These are phyloP conservation scores for Arabis alpina DNA, from an alignment of 345 rosid genomes.

Conservation along the genomic window DNA sequence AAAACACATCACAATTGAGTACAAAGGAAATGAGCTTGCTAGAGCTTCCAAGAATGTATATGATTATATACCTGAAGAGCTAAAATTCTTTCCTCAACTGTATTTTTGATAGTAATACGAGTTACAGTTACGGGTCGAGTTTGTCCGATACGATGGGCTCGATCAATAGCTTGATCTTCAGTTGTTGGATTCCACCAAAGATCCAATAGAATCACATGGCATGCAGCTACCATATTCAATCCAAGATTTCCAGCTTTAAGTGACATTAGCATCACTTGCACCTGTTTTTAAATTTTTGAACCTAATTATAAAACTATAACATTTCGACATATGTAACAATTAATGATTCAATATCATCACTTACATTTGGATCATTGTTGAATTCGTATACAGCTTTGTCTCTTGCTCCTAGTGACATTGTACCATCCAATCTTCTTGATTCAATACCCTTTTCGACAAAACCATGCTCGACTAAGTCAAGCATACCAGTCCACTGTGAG, in stretches of 20 bases:
- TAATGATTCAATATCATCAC: not conserved
- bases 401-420: slow-evolving; percentile 71
- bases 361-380: slow-evolving; percentile 67
- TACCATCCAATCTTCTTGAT: slow-evolving; percentile 90
- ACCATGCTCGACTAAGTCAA: slow-evolving; percentile 70
- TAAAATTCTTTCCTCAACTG: slow-evolving; percentile 82
- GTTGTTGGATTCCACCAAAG: slow-evolving; percentile 99
- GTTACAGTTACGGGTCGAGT: slow-evolving; percentile 84
- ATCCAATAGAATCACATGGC: slow-evolving; percentile 86
- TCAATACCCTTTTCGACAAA: slow-evolving; percentile 50
- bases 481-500: slow-evolving; percentile 93
- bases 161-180: slow-evolving; percentile 50
- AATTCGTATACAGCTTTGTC: slow-evolving; percentile 86
- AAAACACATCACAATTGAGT: not conserved
- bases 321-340: not conserved
- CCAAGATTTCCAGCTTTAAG: slow-evolving; percentile 95
- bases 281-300: slow-evolving; percentile 44
- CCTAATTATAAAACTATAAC: slow-evolving; percentile 7
- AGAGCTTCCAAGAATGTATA: not conserved
- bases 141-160: slow-evolving; percentile 97
- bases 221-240: slow-evolving; percentile 92
- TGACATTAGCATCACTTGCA: slow-evolving; percentile 86
- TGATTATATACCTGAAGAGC: slow-evolving; percentile 68
- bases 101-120: slow-evolving; percentile 72
- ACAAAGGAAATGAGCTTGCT: not conserved